A percentile compares a stretch with the other conserved stretches of the same genome.
Evolutionary conservation across 176 grass and related monocot species (phyloP).

Genomic region (Triticum monococcum): DNA sequence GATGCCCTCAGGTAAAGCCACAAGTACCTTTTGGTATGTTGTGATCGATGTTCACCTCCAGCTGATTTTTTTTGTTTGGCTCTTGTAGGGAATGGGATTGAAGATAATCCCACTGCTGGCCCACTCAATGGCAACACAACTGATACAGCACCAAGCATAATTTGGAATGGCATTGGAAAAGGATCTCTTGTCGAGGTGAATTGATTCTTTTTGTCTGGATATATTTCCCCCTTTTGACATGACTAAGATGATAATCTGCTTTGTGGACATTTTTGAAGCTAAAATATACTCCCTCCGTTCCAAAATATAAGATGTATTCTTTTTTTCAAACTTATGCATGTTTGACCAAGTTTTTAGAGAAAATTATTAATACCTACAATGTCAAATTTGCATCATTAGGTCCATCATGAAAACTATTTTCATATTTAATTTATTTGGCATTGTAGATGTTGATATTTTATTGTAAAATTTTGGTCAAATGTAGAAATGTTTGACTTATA

Average conservation of each 20-base stretch:
- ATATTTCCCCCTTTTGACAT: not conserved
- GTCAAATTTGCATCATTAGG: too few relatives aligned
- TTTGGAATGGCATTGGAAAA: slow-evolving; percentile 68
- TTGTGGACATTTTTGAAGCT: not conserved
- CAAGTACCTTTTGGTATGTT: slow-evolving; percentile 9
- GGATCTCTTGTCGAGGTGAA: slow-evolving; percentile 81
- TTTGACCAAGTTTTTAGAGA: too few relatives aligned
- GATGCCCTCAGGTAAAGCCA: slow-evolving; percentile 40
- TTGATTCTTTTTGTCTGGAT: slow-evolving; percentile 25
- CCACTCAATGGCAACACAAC: slow-evolving; percentile 37
- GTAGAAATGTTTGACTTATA: too few relatives aligned
- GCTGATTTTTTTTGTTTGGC: slow-evolving; percentile 37
- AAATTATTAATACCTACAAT: too few relatives aligned
- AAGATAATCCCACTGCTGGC: slow-evolving; percentile 30
- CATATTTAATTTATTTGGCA: too few relatives aligned
- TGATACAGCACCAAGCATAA: slow-evolving; percentile 37
- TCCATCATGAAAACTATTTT: too few relatives aligned
- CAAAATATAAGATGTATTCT: too few relatives aligned
- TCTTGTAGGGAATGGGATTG: slow-evolving; percentile 42
- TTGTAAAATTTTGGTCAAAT: too few relatives aligned
- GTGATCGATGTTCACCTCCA: slow-evolving; percentile 19
- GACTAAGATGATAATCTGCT: too few relatives aligned
- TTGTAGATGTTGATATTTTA: too few relatives aligned
- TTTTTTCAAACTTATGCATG: too few relatives aligned
- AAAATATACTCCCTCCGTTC: not conserved